phyloP scores from a whole-genome alignment of 257 asterid genomes.

The Paraleonurus japonicus region DNA sequence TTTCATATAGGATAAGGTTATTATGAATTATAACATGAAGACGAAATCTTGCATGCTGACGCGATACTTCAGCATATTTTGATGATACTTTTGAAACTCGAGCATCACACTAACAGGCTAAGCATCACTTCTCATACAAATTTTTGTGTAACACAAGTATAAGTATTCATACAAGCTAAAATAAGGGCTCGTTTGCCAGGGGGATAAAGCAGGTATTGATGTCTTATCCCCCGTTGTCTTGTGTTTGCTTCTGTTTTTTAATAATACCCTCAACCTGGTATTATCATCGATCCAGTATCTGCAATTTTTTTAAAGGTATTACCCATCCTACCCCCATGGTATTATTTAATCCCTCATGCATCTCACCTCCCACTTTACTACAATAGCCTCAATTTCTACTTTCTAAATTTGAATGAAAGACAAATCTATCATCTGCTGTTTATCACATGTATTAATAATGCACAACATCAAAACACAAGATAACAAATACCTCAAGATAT shows the following conservation, averaged over 20 bases:
- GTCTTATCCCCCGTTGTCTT: neutral
- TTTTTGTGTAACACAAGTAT: too few species aligned
- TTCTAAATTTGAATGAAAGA: neutral
- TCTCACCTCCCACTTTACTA: neutral
- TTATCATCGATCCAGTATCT: too few species aligned
- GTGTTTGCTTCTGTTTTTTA: neutral
- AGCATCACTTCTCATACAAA: neutral
- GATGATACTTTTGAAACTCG: too few species aligned
- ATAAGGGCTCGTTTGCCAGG: neutral
- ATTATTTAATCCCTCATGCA: neutral
- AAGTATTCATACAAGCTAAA: too few species aligned
- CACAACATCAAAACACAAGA: neutral
- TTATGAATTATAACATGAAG: neutral
- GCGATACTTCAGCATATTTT: too few species aligned
- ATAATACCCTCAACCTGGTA: neutral
- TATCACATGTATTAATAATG: neutral
- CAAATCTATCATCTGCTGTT: neutral
- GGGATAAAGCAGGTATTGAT: neutral
- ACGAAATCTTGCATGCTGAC: neutral
- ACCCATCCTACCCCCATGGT: neutral
- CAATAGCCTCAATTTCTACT: neutral
- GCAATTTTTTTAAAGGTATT: neutral
- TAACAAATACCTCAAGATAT: neutral
- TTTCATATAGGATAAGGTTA: neutral
- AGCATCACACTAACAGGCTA: too few species aligned